phyloP scores from a whole-genome alignment of 148 eudicot species.

The Heliamphora exappendiculata region DNA sequence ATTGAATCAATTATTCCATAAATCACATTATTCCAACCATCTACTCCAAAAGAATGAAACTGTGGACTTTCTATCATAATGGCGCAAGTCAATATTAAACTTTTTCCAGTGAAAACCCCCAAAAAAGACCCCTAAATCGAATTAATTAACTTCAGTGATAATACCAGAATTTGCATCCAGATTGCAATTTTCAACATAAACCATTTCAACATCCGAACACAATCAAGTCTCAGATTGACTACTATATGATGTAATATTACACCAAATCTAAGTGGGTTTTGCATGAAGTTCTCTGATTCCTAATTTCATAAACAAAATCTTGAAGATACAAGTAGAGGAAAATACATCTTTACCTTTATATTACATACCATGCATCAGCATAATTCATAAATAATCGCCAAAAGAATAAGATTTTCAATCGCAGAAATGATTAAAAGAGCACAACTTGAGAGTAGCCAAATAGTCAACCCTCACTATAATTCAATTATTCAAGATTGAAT shows the following conservation, averaged over 20 bases:
- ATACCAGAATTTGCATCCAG: background rate
- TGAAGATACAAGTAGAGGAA: background rate
- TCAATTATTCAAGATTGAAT: background rate
- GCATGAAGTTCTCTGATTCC: background rate
- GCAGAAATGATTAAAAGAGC: background rate
- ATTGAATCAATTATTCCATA: background rate
- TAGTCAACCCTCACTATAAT: conserved; percentile 12
- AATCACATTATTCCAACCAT: conserved; percentile 2
- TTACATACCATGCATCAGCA: background rate
- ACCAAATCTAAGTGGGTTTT: conserved; percentile 10
- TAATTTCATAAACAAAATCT: conserved; percentile 1
- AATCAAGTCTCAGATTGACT: conserved; percentile 12
- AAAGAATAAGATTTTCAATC: background rate
- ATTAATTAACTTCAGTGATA: background rate
- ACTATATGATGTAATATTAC: background rate
- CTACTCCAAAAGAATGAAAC: background rate
- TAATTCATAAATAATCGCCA: background rate
- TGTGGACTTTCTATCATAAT: background rate
- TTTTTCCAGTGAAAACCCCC: background rate
- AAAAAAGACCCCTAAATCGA: background rate
- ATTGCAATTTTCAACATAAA: background rate
- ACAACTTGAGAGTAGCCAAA: background rate
- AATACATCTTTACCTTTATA: background rate
- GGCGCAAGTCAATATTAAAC: background rate
- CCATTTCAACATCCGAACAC: conserved; percentile 8